Evolutionary conservation across 2,329 filamentous ascomycete species (phyloP), one percentile per base, ranked within the genome.

Genomic region (Teratosphaeria epicoccoides): DNA sequence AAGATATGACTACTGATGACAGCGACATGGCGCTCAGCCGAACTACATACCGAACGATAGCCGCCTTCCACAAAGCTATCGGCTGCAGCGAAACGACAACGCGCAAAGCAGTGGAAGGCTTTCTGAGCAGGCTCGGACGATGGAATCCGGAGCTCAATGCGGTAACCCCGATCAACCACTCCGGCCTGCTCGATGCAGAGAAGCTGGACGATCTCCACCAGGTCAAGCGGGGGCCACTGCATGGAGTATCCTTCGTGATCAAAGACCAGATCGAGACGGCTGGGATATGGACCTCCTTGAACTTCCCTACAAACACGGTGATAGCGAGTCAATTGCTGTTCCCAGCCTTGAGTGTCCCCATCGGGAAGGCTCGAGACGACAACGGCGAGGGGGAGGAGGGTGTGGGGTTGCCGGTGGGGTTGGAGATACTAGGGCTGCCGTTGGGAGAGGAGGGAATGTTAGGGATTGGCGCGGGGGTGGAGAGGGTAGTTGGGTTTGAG

Each of bases 301-400:
- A 63, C 43, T 69, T 67, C 47, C 63, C 63, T 6, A 67, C 62
- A 3, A 70, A 70, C 49, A 70, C 69, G 2, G 57, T 63, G 1
- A 62, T 71, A 46, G 68, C 63, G 0, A 66, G 63, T 47, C 61
- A 64, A 37, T 51, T 64, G 37, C 59, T 64, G 5, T 61, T 63
- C 46, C 67, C 67, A 14, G 67, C 68, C 0, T 57, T 71, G 4
- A 66, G 62, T 1, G 63, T 70, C 9, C 68, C 67, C 1, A 63
- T 64, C 7, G 57, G 59, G 0, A 52, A 37, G 46, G 46, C 52
- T 14, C 58, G 49, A 37, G 57, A 61, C 51, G 33, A 24, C n/a
- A 52, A 57, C 22, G 26, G 6, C 9, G 53, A 58, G 28, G 56
- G 57, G 43, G 55, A 56, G 10, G 53, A 57, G 28, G 60, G 57